Base-by-base conservation (phyloP, 768 basidiomycete genomes). In the Trametes elegans region DNA sequence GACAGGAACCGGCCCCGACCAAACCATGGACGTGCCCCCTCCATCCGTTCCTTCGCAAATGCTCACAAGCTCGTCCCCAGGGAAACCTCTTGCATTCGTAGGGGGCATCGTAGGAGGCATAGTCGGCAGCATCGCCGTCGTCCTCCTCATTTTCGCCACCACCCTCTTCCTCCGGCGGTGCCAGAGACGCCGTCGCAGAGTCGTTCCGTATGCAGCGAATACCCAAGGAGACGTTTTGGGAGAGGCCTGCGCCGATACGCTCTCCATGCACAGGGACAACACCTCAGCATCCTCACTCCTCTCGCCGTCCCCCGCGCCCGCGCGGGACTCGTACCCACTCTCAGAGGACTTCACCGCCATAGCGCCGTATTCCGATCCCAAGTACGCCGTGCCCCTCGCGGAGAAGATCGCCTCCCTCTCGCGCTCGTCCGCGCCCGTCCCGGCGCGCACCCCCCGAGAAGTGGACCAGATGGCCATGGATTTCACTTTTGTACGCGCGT, bases 31-130 rank as follows among this genome's bases (percentile, higher is more conserved):
- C 34, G 6, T 42, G 5, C 35, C 7, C 8, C 47, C n/a, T 23
- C 47, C 23, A 28, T n/a, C n/a, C n/a, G 26, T 29, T 10, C 46
- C 9, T 21, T n/a, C 29, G n/a, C n/a, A n/a, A n/a, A n/a, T n/a
- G n/a, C n/a, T n/a, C n/a, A n/a, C n/a, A n/a, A n/a, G n/a, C n/a
- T n/a, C n/a, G n/a, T n/a, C n/a, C n/a, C n/a, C 40, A 9, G 11
- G 3, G 3, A 47, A 32, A 7, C 11, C 42, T 21, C 24, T 35
- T 19, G 21, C 36, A 4, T 46, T 47, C n/a, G 39, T 38, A 2
- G 47, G 45, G 5, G 58, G 47, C 8, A 48, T 59, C 24, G 40
- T 44, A 21, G 51, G 51, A 28, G 42, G 51, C 13, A 24, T 53
- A 13, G 19, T 50, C 14, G 49, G 49, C 14, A 40, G 49, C 24